A percentile compares a stretch with the other conserved stretches of the same genome.
Evolutionary conservation across 2,329 filamentous ascomycete genomes (phyloP).

Genomic region (Nannizziopsis barbatae): DNA sequence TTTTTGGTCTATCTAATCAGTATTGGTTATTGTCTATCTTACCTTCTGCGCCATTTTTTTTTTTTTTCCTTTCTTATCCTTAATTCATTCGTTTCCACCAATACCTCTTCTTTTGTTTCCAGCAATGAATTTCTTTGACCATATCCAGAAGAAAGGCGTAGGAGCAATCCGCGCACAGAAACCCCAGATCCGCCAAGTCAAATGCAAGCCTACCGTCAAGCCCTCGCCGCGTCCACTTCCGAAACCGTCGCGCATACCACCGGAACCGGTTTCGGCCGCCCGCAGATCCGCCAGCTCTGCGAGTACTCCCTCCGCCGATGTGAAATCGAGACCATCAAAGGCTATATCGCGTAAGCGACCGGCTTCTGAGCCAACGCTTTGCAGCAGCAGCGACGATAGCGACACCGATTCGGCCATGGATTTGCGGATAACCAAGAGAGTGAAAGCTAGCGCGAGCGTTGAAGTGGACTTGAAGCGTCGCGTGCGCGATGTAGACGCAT

Average conservation of each 20-base stretch:
- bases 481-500: constrained; percentile 37
- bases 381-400: constrained; percentile 34
- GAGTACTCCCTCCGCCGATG: not conserved
- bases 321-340: constrained; percentile 11
- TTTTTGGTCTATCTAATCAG: not conserved
- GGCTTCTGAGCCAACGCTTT: constrained; percentile 30
- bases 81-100: not conserved
- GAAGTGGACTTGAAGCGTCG: constrained; percentile 36
- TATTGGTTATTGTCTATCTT: not conserved
- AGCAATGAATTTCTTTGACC: constrained; percentile 36
- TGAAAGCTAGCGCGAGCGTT: constrained; percentile 30
- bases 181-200: constrained; percentile 34
- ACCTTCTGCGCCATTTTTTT: not conserved
- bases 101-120: not conserved
- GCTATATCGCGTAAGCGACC: constrained; percentile 27
- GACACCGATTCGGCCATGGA: constrained; percentile 29
- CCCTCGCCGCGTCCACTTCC: constrained; percentile 21
- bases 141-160: constrained; percentile 35
- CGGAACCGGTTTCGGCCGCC: not conserved
- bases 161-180: constrained; percentile 34
- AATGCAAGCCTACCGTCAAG: constrained; percentile 24
- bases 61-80: not conserved
- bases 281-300: constrained; percentile 5
- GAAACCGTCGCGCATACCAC: constrained; percentile 17
- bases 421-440: constrained; percentile 35